Percentiles rank a stretch among this genome's conserved stretches.
phyloP scores from a whole-genome alignment of 179 eudicot genomes.

The Spinacia oleracea region DNA sequence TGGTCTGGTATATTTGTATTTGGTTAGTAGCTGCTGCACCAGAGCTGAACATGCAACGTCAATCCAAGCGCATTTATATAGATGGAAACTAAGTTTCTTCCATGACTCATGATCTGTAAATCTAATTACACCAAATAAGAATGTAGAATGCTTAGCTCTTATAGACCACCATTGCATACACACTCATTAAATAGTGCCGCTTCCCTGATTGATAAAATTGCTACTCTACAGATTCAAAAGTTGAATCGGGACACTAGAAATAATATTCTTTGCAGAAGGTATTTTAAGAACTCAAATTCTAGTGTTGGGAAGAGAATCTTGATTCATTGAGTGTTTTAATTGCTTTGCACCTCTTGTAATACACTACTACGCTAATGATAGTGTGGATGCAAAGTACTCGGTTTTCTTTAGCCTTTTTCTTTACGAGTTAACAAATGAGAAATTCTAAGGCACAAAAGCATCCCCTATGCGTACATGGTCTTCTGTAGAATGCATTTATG shows the following conservation, averaged over 20 bases:
- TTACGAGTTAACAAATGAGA: not conserved
- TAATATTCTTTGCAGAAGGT: not conserved
- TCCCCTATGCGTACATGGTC: not conserved
- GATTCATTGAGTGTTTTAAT: not conserved
- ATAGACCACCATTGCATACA: too few relatives aligned
- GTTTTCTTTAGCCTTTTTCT: not conserved
- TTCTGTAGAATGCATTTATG: not conserved
- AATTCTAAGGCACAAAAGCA: not conserved
- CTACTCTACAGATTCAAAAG: too few relatives aligned
- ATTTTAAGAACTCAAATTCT: not conserved
- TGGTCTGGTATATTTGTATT: too few relatives aligned
- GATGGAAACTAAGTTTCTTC: too few relatives aligned
- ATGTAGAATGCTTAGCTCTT: too few relatives aligned
- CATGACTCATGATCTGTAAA: too few relatives aligned
- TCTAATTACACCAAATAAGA: too few relatives aligned
- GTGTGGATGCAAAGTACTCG: not conserved
- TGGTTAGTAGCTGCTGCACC: too few relatives aligned
- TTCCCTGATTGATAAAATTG: too few relatives aligned
- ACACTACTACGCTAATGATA: not conserved
- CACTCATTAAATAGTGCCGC: too few relatives aligned
- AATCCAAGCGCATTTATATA: too few relatives aligned
- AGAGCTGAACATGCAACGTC: too few relatives aligned
- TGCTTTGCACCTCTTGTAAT: not conserved
- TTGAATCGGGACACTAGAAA: not conserved
- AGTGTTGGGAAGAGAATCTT: conserved; percentile 1